These are phyloP conservation scores for Pythium grandisporangium DNA, from an alignment of 352 stramenopile species.

Conservation along the genomic window DNA sequence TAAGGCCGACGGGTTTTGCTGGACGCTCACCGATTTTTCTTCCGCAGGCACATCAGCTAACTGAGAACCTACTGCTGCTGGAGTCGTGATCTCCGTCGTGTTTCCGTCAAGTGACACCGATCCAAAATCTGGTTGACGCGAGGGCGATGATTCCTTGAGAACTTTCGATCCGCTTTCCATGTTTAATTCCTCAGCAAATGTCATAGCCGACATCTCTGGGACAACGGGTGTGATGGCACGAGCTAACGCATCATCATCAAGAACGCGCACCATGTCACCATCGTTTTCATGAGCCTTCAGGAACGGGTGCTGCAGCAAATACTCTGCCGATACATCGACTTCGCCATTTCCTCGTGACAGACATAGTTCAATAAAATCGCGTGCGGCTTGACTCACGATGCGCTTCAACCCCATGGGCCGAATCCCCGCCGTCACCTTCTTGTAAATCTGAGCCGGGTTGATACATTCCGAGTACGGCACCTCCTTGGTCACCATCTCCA, in stretches of 20 bases:
- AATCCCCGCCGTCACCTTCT: constrained; percentile 85
- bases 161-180: constrained; percentile 68
- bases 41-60: constrained; percentile 18
- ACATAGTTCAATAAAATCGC: constrained; percentile 81
- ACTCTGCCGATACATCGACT: constrained; percentile 75
- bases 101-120: constrained; percentile 14
- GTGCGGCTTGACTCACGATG: constrained; percentile 60
- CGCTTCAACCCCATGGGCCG: constrained; percentile 60
- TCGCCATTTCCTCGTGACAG: constrained; percentile 70
- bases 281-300: constrained; percentile 74
- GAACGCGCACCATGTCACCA: constrained; percentile 62
- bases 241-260: constrained; percentile 62
- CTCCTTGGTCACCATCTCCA: constrained; percentile 99
- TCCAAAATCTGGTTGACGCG: constrained; percentile 43
- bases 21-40: constrained; percentile 37
- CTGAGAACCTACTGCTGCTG: neutral
- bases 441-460: constrained; percentile 87
- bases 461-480: constrained; percentile 97
- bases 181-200: constrained; percentile 58
- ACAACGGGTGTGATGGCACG: constrained; percentile 30
- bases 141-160: constrained; percentile 39
- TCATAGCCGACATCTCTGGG: constrained; percentile 45
- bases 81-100: constrained; percentile 1
- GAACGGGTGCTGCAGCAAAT: constrained; percentile 67
- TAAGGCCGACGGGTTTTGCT: constrained; percentile 12